Base-by-base conservation (phyloP, 2,329 filamentous ascomycete genomes). In the Acephala macrosclerotiorum region DNA sequence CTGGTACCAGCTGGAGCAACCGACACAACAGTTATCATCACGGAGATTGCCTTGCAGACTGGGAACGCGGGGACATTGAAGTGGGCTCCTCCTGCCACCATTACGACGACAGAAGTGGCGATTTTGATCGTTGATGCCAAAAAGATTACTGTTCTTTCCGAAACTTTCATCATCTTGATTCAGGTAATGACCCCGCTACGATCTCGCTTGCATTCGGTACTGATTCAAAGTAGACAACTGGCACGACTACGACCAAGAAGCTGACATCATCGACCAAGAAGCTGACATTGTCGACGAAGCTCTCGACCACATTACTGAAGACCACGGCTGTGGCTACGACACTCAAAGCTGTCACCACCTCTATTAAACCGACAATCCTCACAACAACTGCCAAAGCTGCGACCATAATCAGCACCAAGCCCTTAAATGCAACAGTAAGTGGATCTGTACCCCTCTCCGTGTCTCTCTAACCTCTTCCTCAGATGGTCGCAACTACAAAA, bases 41-140 rank as follows among this genome's bases (percentile, higher is more conserved):
- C 82, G 65, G 82, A 85, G 71, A 79, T 82, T 2, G 80, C 80
- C 1, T 81, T 82, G 57, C 78, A 80, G 66, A 78, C 85, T 4
- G 82, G 84, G 66, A 82, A 78, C 5, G 78, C 59, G 11, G 70
- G 70, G 11, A 66, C 58, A 22, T 62, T 60, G 22, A 61, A 67
- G 18, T 72, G 70, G 68, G 64, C 65, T 5, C 63, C 66, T 12
- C 63, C 68, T n/a, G 35, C 47, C 8, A 66, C 64, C 3, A 55
- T 70, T 45, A 58, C 20, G 5, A 45, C 61, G n/a, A 58, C 61
- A 40, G 25, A 65, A 25, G 70, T 62, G 5, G 60, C 60, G 1
- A 68, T 72, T 36, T 64, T 72, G 12, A 70, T 72, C 18, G 56
- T 68, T 58, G 67, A 72, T 45, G 67, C 67, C 2, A 51, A 58